Percentiles rank a stretch among this genome's conserved stretches.
Conservation (phyloP, 2,329 filamentous ascomycete species). For the Neofusicoccum kwambonambiense region DNA sequence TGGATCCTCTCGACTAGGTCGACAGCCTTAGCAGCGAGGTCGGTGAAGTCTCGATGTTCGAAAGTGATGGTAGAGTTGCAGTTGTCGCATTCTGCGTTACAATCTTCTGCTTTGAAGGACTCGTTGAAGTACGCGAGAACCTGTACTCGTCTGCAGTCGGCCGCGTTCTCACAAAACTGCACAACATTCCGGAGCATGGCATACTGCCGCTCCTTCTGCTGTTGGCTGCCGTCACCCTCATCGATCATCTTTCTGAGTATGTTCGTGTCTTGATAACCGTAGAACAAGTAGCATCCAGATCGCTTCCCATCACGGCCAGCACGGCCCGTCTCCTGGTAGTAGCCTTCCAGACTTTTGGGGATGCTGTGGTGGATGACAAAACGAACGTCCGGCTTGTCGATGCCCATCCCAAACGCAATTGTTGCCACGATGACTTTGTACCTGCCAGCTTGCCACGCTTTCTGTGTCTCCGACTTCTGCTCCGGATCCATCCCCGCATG, state of each 20-base stretch:
- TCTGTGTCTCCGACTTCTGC: constrained; percentile 71
- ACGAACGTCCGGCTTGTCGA: constrained; percentile 94
- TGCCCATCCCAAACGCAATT: constrained; percentile 99
- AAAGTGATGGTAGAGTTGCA: constrained; percentile 73
- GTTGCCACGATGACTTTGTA: constrained; percentile 93
- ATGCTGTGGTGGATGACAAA: constrained; percentile 93
- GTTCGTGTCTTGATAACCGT: constrained; percentile 73
- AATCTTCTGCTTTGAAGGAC: constrained; percentile 69
- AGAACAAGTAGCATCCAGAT: constrained; percentile 89
- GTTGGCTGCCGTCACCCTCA: constrained; percentile 65
- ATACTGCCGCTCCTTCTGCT: constrained; percentile 70
- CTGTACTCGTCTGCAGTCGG: constrained; percentile 82
- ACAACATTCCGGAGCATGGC: constrained; percentile 83
- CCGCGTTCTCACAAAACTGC: constrained; percentile 84
- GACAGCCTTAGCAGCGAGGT: constrained; percentile 70
- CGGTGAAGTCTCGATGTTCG: constrained; percentile 72
- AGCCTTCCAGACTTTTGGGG: constrained; percentile 93
- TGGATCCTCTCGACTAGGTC: constrained; percentile 62
- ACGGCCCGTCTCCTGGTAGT: constrained; percentile 96
- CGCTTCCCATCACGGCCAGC: constrained; percentile 86
- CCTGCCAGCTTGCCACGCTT: constrained; percentile 75
- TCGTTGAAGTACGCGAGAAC: constrained; percentile 95
- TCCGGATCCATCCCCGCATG: constrained; percentile 73
- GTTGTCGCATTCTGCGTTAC: constrained; percentile 80
- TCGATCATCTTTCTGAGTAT: constrained; percentile 78